Percentiles rank a stretch among this genome's conserved stretches.
Evolutionary conservation across 108 stramenopile genomes (phyloP).

Genomic region (Bacterosira constricta): DNA sequence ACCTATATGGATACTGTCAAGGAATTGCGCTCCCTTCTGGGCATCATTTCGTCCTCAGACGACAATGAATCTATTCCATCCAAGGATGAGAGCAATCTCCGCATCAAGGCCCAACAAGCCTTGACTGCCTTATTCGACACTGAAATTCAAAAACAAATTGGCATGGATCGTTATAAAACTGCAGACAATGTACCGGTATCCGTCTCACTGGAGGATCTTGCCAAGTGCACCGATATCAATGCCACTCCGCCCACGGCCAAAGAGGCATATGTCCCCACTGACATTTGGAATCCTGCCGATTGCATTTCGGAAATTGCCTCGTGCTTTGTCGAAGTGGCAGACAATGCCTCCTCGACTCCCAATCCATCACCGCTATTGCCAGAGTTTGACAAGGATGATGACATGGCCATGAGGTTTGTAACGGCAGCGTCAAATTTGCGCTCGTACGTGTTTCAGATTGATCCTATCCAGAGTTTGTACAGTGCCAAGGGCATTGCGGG

Average conservation of each 20-base stretch:
- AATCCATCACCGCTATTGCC: slow-evolving; percentile 30
- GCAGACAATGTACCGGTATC: slow-evolving; percentile 81
- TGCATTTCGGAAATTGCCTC: slow-evolving; percentile 52
- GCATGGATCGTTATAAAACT: slow-evolving; percentile 88
- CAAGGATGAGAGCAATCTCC: slow-evolving; percentile 16
- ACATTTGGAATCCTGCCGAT: slow-evolving; percentile 59
- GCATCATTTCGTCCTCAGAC: slow-evolving; percentile 11
- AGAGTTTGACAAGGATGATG: slow-evolving; percentile 96
- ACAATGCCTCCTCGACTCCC: slow-evolving; percentile 39
- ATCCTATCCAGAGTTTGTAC: slow-evolving; percentile 83
- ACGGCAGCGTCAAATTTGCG: slow-evolving; percentile 95
- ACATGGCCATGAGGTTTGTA: slow-evolving; percentile 94
- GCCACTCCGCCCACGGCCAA: slow-evolving; percentile 57
- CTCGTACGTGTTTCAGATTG: slow-evolving; percentile 86
- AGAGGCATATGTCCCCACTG: slow-evolving; percentile 35
- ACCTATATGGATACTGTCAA: slow-evolving; percentile 77
- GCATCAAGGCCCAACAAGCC: slow-evolving; percentile 20
- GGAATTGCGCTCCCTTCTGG: slow-evolving; percentile 46
- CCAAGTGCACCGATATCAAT: slow-evolving; percentile 8
- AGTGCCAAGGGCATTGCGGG: slow-evolving; percentile 98
- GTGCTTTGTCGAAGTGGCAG: slow-evolving; percentile 52
- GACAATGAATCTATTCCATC: slow-evolving; percentile 4
- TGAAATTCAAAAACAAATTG: slow-evolving; percentile 85
- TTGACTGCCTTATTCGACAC: slow-evolving; percentile 57
- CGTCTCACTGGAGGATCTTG: slow-evolving; percentile 35